phyloP scores from a whole-genome alignment of 129 eudicot genomes.

The Rutidosis leptorrhynchoides region DNA sequence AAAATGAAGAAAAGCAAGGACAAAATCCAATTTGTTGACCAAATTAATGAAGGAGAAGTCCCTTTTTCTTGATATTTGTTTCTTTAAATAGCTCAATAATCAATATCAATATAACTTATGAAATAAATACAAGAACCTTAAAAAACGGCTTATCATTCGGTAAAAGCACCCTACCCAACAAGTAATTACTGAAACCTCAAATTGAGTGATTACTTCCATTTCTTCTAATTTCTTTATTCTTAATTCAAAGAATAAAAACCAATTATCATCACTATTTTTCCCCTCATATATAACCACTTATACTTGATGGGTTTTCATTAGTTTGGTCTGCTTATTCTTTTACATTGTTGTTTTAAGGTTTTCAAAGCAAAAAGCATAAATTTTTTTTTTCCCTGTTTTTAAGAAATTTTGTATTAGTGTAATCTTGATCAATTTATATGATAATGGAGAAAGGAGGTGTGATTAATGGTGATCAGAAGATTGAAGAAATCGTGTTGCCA shows the following conservation, averaged over 20 bases:
- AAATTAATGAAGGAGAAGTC: constrained; percentile 27
- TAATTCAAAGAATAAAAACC: background rate
- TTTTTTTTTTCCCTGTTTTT: background rate
- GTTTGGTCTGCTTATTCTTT: background rate
- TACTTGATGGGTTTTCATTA: background rate
- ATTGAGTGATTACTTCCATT: constrained; percentile 25
- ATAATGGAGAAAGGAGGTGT: constrained; percentile 41
- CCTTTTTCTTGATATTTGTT: constrained; percentile 42
- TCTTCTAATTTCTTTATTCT: background rate
- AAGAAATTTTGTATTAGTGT: background rate
- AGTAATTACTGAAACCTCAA: constrained; percentile 45
- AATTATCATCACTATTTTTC: background rate
- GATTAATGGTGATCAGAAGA: constrained; percentile 20
- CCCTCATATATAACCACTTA: background rate
- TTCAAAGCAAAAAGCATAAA: background rate
- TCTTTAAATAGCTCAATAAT: constrained; percentile 14
- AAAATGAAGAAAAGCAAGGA: background rate
- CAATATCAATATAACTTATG: background rate
- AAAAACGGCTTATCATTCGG: constrained; percentile 74
- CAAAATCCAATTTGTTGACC: constrained; percentile 30
- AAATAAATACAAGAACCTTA: constrained; percentile 15
- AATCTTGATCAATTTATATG: background rate
- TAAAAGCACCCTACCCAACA: constrained; percentile 43
- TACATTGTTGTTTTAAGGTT: background rate
- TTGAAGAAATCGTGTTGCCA: constrained; percentile 17